Evolutionary conservation across 2,329 filamentous ascomycete genomes (phyloP).

Genomic region (Arthroderma sp.): DNA sequence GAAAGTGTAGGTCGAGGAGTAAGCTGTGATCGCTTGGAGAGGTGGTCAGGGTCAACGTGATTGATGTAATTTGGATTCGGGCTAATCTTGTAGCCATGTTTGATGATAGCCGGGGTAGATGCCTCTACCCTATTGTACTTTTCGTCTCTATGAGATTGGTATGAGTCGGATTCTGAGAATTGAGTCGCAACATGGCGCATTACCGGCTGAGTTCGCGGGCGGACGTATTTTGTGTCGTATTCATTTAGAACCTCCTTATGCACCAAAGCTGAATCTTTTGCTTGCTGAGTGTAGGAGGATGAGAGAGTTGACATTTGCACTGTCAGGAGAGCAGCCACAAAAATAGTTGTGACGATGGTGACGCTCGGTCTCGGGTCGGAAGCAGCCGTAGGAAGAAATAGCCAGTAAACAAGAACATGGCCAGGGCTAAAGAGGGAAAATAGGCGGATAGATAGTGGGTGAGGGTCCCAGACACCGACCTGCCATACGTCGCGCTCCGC

Average conservation of each 20-base stretch:
- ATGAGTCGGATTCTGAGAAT: constrained; percentile 38
- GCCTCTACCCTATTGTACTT: constrained; percentile 44
- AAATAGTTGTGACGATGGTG: constrained; percentile 69
- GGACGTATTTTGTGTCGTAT: constrained; percentile 92
- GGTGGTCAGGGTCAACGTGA: constrained; percentile 56
- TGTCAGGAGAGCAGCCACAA: constrained; percentile 62
- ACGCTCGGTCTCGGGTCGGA: constrained; percentile 72
- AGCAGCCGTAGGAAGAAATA: constrained; percentile 66
- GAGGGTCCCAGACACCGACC: constrained; percentile 81
- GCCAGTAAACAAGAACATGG: constrained; percentile 79
- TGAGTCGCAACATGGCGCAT: constrained; percentile 72
- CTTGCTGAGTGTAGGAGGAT: constrained; percentile 65
- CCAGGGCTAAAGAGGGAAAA: constrained; percentile 89
- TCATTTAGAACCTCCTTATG: constrained; percentile 88
- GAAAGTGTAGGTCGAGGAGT: constrained; percentile 26
- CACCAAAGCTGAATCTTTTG: constrained; percentile 70
- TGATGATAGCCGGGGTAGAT: constrained; percentile 47
- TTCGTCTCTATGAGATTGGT: constrained; percentile 27
- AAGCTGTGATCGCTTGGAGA: constrained; percentile 24
- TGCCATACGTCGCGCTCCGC: constrained; percentile 85
- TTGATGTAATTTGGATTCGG: constrained; percentile 69
- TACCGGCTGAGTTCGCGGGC: constrained; percentile 70
- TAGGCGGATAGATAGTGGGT: constrained; percentile 66
- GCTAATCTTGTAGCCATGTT: constrained; percentile 67
- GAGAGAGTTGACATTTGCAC: constrained; percentile 62